Evolutionary conservation across 2,329 filamentous ascomycete genomes (phyloP).

Genomic region (Elsinoe necatrix): DNA sequence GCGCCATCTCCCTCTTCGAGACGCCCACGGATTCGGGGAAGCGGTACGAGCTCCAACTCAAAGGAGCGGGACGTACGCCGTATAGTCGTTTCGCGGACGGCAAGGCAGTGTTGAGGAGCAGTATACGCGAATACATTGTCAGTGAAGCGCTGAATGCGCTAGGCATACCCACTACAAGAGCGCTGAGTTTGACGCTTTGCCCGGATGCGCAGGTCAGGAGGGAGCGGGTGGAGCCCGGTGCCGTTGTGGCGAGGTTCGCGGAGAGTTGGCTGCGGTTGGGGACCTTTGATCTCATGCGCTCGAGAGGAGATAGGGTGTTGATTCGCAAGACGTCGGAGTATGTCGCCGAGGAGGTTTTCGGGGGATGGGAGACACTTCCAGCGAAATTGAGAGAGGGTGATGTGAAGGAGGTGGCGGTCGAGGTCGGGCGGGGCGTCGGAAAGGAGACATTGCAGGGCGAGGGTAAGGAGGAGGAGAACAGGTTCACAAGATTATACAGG

Average conservation of each 20-base stretch:
- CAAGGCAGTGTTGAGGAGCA: constrained; percentile 83
- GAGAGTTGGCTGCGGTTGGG: constrained; percentile 86
- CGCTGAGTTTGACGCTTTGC: constrained; percentile 69
- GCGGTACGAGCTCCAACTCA: constrained; percentile 85
- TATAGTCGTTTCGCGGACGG: constrained; percentile 96
- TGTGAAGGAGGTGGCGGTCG: constrained; percentile 41
- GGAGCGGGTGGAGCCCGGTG: constrained; percentile 78
- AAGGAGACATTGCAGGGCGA: constrained; percentile 58
- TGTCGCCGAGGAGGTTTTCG: constrained; percentile 76
- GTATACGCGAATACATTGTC: constrained; percentile 88
- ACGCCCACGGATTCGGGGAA: constrained; percentile 62
- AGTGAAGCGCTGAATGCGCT: constrained; percentile 83
- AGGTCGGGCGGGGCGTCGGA: constrained; percentile 30
- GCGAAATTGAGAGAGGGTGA: constrained; percentile 42
- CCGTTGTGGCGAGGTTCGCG: constrained; percentile 86
- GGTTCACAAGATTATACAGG: constrained; percentile 78
- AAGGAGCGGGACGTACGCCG: constrained; percentile 85
- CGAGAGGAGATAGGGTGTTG: constrained; percentile 66
- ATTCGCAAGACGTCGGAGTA: constrained; percentile 72
- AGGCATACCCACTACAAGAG: constrained; percentile 75
- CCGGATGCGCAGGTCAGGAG: constrained; percentile 65
- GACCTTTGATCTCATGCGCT: constrained; percentile 88
- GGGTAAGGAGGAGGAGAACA: constrained; percentile 62
- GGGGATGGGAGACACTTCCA: constrained; percentile 78
- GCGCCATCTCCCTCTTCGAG: constrained; percentile 92